A percentile compares a stretch with the other conserved stretches of the same genome.
These are phyloP conservation scores for Clavispora santaluciae DNA, from an alignment of 805 yeast genomes.

Conservation along the genomic window DNA sequence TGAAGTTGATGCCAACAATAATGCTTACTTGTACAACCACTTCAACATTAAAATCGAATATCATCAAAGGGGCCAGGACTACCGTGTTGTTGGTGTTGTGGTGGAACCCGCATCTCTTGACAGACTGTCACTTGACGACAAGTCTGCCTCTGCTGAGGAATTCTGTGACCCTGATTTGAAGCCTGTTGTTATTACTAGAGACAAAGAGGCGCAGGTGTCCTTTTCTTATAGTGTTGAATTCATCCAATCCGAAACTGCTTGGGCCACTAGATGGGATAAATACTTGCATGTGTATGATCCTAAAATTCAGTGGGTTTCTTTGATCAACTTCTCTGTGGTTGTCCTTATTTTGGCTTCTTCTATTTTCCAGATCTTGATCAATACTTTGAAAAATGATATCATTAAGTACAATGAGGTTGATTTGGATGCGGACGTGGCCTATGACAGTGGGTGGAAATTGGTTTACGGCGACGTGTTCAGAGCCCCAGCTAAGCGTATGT, in stretches of 20 bases:
- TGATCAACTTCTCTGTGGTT: conserved; percentile 78
- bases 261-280: conserved; percentile 99
- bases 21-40: conserved; percentile 73
- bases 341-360: conserved; percentile 72
- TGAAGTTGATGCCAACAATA: conserved; percentile 49
- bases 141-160: conserved; percentile 21
- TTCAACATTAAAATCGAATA: conserved; percentile 75
- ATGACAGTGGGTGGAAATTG: conserved; percentile 96
- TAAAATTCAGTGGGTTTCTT: conserved; percentile 92
- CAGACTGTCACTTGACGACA: conserved; percentile 22
- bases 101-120: conserved; percentile 63
- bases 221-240: conserved; percentile 85
- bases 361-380: conserved; percentile 71
- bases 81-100: conserved; percentile 86
- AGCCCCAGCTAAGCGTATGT: conserved; percentile 64
- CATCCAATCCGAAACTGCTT: conserved; percentile 62
- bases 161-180: conserved; percentile 27
- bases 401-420: conserved; percentile 84
- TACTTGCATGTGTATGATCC: conserved; percentile 90
- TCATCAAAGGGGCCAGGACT: conserved; percentile 66
- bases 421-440: conserved; percentile 80
- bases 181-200: conserved; percentile 47
- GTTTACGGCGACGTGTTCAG: conserved; percentile 95
- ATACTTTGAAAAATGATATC: conserved; percentile 81
- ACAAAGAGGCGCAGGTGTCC: conserved; percentile 51